Base-by-base conservation (phyloP, 768 basidiomycete species). In the Phallus indusiatus region DNA sequence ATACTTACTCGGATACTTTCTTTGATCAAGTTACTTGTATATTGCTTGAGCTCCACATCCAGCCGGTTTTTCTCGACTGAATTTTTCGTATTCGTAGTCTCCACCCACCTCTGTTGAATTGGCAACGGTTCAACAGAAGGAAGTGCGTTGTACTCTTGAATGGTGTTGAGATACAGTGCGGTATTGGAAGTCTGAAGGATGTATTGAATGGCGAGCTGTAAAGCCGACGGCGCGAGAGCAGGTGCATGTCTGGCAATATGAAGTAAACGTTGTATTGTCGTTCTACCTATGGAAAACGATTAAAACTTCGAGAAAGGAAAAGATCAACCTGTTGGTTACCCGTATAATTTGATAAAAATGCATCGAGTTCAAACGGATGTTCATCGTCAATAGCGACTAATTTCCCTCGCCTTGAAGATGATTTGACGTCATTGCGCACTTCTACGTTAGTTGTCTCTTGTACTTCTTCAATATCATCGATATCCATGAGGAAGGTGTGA, bases 11-110 rank as follows among this genome's bases (percentile, higher is more conserved):
- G 77, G 65, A 96, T 94, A 78, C 90, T 94, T 79, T 98, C 95
- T 73, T 96, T 98, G 77, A 98, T 96, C 85, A 97, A 87, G 70
- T 96, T 98, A 66, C 90, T 94, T 63, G 85, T 80, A 68, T 97
- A 97, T 11, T 88, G 90, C 80, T 93, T 94, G 67, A 97, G 76
- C 70, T 98, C 95, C 5, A 94, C 87, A 74, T 96, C 94, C 60
- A 96, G 74, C 69, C 87, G 90, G n/a, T 79, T 81, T 60, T 76
- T 77, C 67, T 94, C 91, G n/a, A 80, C 79, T 62, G 77, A 74
- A 66, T 88, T 91, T 70, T 79, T 82, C 61, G 79, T 75, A 47
- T 75, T 74, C 28, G 74, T 79, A 64, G 85, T 81, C 47, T 94
- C 88, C 17, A 83, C 71, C 94, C 92, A 96, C 11, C 74, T 76